Percentiles rank a stretch among this genome's conserved stretches.
Conservation (phyloP, 164 flowering plant species). For the Cinnamomum micranthum region DNA sequence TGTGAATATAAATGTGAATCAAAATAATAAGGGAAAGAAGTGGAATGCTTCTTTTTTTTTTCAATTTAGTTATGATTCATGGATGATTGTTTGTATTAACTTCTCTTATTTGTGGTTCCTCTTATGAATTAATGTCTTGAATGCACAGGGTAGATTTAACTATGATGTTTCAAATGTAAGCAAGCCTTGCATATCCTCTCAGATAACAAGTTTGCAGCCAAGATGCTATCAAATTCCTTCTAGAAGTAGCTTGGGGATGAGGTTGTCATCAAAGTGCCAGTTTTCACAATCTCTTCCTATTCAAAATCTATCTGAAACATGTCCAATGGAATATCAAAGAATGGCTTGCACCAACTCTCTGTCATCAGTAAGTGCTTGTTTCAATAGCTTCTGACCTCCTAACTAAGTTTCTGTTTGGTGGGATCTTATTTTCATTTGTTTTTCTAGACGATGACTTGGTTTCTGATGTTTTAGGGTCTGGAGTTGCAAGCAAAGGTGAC, state of each 20-base stretch:
- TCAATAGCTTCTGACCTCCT: not conserved
- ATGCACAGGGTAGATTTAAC: too few species aligned
- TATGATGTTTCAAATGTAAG: slow-evolving; percentile 9
- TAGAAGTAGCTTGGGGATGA: slow-evolving; percentile 8
- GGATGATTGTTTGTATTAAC: too few species aligned
- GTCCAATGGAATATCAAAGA: slow-evolving; percentile 21
- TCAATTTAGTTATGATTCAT: too few species aligned
- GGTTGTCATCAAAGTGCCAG: slow-evolving; percentile 22
- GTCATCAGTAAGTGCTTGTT: slow-evolving; percentile 29
- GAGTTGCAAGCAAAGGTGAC: slow-evolving; percentile 67
- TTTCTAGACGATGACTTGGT: slow-evolving; percentile 5
- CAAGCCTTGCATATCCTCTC: slow-evolving; percentile 10
- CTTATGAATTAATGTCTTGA: too few species aligned
- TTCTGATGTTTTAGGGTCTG: slow-evolving; percentile 32
- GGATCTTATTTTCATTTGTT: not conserved
- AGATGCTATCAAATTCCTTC: slow-evolving; percentile 9
- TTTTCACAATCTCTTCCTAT: slow-evolving; percentile 21
- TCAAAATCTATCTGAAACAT: slow-evolving; percentile 14
- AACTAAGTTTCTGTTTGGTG: not conserved
- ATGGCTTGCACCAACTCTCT: slow-evolving; percentile 33
- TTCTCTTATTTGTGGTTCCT: too few species aligned
- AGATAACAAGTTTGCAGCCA: not conserved
- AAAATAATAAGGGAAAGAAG: too few species aligned
- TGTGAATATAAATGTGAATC: too few species aligned
- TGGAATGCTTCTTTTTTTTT: too few species aligned